Conservation (phyloP, 176 grass and related monocot species). For the Aegilops bicornis region DNA sequence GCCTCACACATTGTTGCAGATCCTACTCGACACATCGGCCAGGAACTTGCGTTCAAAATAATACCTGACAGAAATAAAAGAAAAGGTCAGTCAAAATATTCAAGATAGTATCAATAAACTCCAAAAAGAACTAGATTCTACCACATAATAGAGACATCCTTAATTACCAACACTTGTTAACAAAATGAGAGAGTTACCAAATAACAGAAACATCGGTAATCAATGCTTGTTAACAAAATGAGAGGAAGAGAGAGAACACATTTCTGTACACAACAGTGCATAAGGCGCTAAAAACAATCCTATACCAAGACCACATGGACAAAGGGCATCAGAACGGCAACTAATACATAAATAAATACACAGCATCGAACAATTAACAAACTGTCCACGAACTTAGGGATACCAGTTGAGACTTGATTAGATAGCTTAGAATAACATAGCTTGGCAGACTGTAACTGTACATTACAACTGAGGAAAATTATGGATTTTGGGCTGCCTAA, state of each 20-base stretch:
- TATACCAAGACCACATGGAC: not conserved
- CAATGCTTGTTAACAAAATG: not conserved
- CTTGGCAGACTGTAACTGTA: too few relatives aligned
- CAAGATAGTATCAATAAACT: not conserved
- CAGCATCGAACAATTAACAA: too few relatives aligned
- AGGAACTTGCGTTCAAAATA: conserved; percentile 75
- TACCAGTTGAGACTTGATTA: too few relatives aligned
- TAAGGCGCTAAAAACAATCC: not conserved
- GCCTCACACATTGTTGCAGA: conserved; percentile 73
- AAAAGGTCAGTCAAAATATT: not conserved
- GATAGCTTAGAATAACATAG: too few relatives aligned
- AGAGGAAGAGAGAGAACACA: not conserved
- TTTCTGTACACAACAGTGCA: not conserved
- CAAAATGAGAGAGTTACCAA: too few relatives aligned
- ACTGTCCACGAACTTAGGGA: too few relatives aligned
- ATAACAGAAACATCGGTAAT: too few relatives aligned
- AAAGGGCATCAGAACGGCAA: too few relatives aligned
- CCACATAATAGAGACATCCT: not conserved
- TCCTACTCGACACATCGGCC: conserved; percentile 61
- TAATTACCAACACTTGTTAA: not conserved
- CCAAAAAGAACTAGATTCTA: not conserved
- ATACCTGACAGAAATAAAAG: conserved; percentile 46
- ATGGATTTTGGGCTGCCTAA: too few relatives aligned
- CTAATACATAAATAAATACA: too few relatives aligned
- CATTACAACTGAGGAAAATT: too few relatives aligned